Percentiles rank a stretch among this genome's conserved stretches.
Conservation (phyloP, 2,329 filamentous ascomycete genomes). For the Leptoxyphium fumago region DNA sequence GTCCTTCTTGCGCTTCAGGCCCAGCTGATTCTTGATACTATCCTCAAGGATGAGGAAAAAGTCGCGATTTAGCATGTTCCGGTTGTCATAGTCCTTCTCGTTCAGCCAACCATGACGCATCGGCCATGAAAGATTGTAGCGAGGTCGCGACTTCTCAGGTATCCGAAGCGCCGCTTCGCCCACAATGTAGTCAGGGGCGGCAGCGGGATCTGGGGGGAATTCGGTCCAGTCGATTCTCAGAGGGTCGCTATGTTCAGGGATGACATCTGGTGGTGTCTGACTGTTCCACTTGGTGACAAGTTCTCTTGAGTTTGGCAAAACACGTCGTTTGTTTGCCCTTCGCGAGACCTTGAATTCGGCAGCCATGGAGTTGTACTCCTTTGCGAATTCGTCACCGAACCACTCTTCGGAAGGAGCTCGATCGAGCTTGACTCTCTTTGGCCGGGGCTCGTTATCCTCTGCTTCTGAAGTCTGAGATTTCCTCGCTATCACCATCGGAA, state of each 20-base stretch:
- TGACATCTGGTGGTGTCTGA: conserved; percentile 67
- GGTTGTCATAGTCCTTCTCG: conserved; percentile 70
- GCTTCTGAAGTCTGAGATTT: conserved; percentile 66
- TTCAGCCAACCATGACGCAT: conserved; percentile 78
- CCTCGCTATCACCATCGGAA: conserved; percentile 83
- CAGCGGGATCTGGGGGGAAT: conserved; percentile 40
- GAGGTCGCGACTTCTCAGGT: conserved; percentile 73
- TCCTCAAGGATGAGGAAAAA: conserved; percentile 77
- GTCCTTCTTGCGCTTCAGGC: conserved; percentile 59
- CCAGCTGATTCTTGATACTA: conserved; percentile 72
- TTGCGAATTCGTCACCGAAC: conserved; percentile 69
- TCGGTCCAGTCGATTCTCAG: conserved; percentile 94
- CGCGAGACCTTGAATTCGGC: conserved; percentile 79
- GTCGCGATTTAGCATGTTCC: conserved; percentile 70
- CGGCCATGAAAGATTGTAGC: conserved; percentile 89
- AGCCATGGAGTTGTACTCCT: conserved; percentile 64
- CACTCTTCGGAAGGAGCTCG: conserved; percentile 56
- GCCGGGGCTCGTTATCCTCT: conserved; percentile 68
- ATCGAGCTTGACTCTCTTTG: conserved; percentile 47
- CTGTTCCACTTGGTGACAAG: conserved; percentile 90
- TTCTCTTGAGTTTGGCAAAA: conserved; percentile 94
- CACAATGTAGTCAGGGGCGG: conserved; percentile 64
- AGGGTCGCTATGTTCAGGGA: conserved; percentile 88
- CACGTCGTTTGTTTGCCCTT: conserved; percentile 85
- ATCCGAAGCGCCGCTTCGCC: conserved; percentile 73